These are phyloP conservation scores for Macadamia integrifolia DNA, from an alignment of 164 flowering plant genomes.

Conservation along the genomic window DNA sequence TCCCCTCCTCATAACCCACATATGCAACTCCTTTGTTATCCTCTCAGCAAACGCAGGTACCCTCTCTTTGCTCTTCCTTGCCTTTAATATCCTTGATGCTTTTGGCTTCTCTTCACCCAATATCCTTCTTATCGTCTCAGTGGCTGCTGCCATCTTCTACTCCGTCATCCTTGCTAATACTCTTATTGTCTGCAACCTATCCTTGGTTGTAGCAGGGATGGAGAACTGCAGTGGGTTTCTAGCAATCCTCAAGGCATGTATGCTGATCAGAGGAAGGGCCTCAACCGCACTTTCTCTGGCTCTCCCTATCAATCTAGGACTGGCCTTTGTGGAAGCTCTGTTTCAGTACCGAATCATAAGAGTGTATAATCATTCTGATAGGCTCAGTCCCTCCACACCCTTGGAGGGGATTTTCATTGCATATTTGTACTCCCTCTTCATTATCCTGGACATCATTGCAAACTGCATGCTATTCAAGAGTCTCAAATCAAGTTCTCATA, in stretches of 20 bases:
- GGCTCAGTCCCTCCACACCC: conserved; percentile 13
- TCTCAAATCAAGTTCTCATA: conserved; percentile 18
- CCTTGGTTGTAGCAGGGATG: conserved; percentile 36
- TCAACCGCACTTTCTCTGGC: conserved; percentile 41
- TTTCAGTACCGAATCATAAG: conserved; percentile 40
- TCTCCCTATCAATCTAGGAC: conserved; percentile 28
- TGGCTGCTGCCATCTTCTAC: conserved; percentile 19
- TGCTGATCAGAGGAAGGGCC: conserved; percentile 33
- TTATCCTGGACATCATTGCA: conserved; percentile 43
- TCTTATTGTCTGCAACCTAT: conserved; percentile 33
- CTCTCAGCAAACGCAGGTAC: conserved; percentile 21
- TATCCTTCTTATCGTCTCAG: conserved; percentile 9
- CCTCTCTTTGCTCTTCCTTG: conserved; percentile 25
- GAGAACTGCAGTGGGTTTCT: conserved; percentile 24
- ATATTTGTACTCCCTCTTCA: conserved; percentile 44
- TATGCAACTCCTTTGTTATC: conserved; percentile 28
- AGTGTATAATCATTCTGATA: conserved; percentile 14
- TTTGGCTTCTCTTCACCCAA: conserved; percentile 13
- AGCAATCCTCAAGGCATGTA: conserved; percentile 42
- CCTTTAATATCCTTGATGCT: conserved; percentile 15
- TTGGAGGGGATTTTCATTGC: conserved; percentile 50
- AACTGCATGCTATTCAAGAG: conserved; percentile 36
- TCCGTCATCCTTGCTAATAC: conserved; percentile 25
- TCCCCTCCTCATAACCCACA: conserved; percentile 30
- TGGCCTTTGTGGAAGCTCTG: conserved; percentile 1